Evolutionary conservation across 1,139 yeast genomes (phyloP).

Genomic region (Blastobotrys persicus): DNA sequence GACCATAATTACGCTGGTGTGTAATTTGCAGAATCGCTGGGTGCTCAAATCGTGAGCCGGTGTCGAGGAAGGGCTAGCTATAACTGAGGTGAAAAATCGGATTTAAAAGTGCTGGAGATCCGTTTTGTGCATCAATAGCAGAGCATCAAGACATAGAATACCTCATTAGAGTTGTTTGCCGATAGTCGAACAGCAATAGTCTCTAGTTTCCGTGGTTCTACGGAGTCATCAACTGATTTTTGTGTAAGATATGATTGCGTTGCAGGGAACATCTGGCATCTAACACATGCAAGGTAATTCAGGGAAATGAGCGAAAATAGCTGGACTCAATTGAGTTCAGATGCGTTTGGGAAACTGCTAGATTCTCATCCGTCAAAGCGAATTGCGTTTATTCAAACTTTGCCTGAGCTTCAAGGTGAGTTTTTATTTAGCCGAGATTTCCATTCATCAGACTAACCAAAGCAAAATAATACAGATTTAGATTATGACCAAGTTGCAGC

Average conservation of each 20-base stretch:
- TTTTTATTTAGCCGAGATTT: background rate
- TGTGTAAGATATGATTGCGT: background rate
- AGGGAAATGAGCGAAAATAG: slow-evolving; percentile 2
- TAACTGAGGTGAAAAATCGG: background rate
- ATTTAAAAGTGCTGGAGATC: background rate
- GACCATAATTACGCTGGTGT: too few species aligned
- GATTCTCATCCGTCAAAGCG: slow-evolving; percentile 8
- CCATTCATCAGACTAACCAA: background rate
- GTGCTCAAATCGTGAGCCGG: background rate
- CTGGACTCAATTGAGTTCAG: slow-evolving; percentile 15
- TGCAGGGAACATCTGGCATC: too few species aligned
- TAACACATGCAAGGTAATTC: too few species aligned
- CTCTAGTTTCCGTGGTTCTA: background rate
- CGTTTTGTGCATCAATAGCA: background rate
- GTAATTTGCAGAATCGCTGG: background rate
- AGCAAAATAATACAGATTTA: slow-evolving; percentile 4
- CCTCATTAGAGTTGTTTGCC: background rate
- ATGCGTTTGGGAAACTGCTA: slow-evolving; percentile 10
- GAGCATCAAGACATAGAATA: background rate
- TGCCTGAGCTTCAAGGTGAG: slow-evolving; percentile 13
- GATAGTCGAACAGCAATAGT: background rate
- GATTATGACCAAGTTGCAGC: slow-evolving; percentile 11
- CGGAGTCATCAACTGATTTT: background rate
- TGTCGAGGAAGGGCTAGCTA: background rate
- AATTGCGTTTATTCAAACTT: slow-evolving; percentile 13